Evolutionary conservation across 768 basidiomycete species (phyloP).

Genomic region (Panellus pusillus): DNA sequence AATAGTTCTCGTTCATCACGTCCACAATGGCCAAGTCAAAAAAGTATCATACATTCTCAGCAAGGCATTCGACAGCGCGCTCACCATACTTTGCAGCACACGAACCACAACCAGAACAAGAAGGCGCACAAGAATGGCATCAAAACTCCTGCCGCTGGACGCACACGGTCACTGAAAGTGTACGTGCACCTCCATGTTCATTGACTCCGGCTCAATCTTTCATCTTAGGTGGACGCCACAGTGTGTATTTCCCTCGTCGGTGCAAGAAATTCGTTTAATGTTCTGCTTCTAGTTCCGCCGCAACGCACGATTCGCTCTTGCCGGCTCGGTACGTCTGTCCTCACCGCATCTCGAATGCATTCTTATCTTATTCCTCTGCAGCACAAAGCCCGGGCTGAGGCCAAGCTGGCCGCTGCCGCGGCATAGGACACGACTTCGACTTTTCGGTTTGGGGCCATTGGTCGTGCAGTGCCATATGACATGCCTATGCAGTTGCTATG

Average conservation of each 20-base stretch:
- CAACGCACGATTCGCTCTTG: conserved; percentile 71
- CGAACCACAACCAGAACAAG: conserved; percentile 93
- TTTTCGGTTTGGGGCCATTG: too few relatives aligned
- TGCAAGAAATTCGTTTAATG: conserved; percentile 6
- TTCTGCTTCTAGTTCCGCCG: conserved; percentile 67
- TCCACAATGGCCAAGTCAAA: conserved; percentile 92
- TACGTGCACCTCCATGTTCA: conserved; percentile 46
- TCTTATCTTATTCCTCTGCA: conserved; percentile 26
- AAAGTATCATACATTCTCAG: conserved; percentile 55
- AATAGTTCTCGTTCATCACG: conserved; percentile 28
- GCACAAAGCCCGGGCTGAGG: conserved; percentile 68
- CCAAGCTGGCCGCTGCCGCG: conserved; percentile 39
- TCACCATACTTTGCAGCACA: conserved; percentile 54
- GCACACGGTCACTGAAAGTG: conserved; percentile 84
- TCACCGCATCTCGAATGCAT: neutral
- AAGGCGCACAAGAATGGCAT: conserved; percentile 98
- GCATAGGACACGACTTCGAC: conserved; percentile 27
- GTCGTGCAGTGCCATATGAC: neutral
- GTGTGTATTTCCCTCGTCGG: conserved; percentile 38
- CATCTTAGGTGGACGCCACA: conserved; percentile 73
- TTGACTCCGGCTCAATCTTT: neutral
- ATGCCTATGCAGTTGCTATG: conserved; percentile 20
- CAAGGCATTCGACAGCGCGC: neutral
- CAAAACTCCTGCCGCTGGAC: conserved; percentile 73
- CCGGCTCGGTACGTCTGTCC: conserved; percentile 64